A percentile compares a stretch with the other conserved stretches of the same genome.
Conservation (phyloP, 192 early-diverging fungal genomes). For the Umbelopsis sp. region DNA sequence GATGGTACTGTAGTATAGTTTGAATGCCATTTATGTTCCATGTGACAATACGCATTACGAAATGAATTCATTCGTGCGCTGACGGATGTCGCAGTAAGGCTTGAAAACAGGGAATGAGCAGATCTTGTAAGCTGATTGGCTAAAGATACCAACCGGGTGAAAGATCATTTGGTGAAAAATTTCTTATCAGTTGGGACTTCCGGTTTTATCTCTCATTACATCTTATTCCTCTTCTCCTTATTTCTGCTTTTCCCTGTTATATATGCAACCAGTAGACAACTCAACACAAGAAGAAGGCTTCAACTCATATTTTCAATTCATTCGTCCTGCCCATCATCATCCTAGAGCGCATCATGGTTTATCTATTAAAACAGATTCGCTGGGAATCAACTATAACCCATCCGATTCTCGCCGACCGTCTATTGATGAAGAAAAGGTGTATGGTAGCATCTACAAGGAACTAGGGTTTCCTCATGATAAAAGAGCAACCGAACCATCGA, state of each 20-base stretch:
- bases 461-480: constrained; percentile 25
- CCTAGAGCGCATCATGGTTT: constrained; percentile 13
- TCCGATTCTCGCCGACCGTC: constrained; percentile 19
- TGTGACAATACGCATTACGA: constrained; percentile 54
- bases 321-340: background rate
- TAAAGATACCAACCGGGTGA: constrained; percentile 17
- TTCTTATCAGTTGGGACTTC: constrained; percentile 15
- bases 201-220: background rate
- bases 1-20: constrained; percentile 53
- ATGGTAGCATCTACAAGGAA: constrained; percentile 18
- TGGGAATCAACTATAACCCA: constrained; percentile 30
- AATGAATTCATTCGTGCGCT: constrained; percentile 22
- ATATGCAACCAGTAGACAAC: constrained; percentile 9
- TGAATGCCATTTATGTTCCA: constrained; percentile 67
- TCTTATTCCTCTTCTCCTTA: constrained; percentile 7
- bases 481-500: background rate
- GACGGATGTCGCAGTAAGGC: background rate
- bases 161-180: constrained; percentile 8
- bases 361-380: constrained; percentile 32
- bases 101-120: constrained; percentile 5
- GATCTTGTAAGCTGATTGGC: constrained; percentile 3
- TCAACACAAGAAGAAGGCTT: constrained; percentile 11
- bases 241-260: constrained; percentile 17
- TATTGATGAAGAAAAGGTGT: constrained; percentile 14
- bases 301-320: background rate